Percentiles rank a stretch among this genome's conserved stretches.
These are phyloP conservation scores for Raddia distichophylla DNA, from an alignment of 176 grass and related monocot genomes.

Conservation along the genomic window DNA sequence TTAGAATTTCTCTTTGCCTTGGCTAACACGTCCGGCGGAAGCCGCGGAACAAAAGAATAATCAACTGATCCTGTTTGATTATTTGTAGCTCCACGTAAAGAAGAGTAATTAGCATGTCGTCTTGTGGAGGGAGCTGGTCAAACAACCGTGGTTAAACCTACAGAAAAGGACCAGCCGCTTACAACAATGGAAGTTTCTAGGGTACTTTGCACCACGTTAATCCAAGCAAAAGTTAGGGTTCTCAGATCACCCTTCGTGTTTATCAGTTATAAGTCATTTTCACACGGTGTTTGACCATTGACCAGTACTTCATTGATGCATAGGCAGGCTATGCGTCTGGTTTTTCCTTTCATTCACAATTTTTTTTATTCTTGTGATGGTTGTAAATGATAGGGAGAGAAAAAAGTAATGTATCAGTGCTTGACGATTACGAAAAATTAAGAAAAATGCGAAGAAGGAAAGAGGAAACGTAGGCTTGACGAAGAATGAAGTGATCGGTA, in stretches of 20 bases:
- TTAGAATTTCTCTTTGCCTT: slow-evolving; percentile 20
- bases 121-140: neutral
- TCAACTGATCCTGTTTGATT: neutral
- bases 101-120: neutral
- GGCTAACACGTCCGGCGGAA: neutral
- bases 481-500: neutral
- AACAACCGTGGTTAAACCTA: neutral
- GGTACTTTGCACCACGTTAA: neutral
- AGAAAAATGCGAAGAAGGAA: neutral
- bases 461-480: neutral
- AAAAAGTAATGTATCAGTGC: neutral
- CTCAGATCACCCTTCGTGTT: neutral
- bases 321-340: neutral
- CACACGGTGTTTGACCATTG: neutral
- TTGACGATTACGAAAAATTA: neutral
- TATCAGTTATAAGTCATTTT: slow-evolving; percentile 8
- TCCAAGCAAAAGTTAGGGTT: neutral
- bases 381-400: neutral
- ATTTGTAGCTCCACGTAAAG: no score
- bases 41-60: neutral
- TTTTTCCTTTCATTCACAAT: neutral
- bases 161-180: neutral
- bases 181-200: neutral
- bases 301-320: neutral
- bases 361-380: neutral